Conservation (phyloP, 805 yeast species). For the Lachancea kluyveri region DNA sequence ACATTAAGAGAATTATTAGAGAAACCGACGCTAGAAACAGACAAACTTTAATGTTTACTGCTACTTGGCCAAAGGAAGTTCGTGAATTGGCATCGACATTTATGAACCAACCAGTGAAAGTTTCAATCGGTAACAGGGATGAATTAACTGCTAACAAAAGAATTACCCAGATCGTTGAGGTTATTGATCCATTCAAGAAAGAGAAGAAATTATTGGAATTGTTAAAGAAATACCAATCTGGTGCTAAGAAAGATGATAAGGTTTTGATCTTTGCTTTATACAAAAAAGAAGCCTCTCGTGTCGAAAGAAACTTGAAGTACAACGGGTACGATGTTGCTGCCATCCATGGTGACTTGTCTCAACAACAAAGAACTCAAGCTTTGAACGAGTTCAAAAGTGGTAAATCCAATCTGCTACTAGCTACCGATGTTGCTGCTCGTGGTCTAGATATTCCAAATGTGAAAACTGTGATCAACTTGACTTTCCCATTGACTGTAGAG, state of each 20-base stretch:
- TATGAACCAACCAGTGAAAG: constrained; percentile 81
- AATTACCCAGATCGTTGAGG: constrained; percentile 90
- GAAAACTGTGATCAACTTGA: constrained; percentile 87
- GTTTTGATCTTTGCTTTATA: constrained; percentile 88
- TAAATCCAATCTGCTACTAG: constrained; percentile 66
- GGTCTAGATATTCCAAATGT: constrained; percentile 98
- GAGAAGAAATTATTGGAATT: constrained; percentile 70
- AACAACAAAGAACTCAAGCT: constrained; percentile 86
- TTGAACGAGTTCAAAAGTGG: constrained; percentile 82
- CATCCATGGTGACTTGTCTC: constrained; percentile 92
- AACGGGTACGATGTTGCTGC: constrained; percentile 84
- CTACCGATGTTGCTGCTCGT: constrained; percentile 98
- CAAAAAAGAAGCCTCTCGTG: constrained; percentile 92
- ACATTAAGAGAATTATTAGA: constrained; percentile 77
- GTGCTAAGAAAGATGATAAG: constrained; percentile 64
- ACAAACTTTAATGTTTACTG: constrained; percentile 97
- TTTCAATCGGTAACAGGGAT: constrained; percentile 90
- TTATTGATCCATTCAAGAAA: constrained; percentile 73
- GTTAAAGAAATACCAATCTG: constrained; percentile 67
- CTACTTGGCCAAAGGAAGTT: constrained; percentile 99
- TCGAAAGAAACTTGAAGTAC: constrained; percentile 66
- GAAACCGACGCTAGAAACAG: constrained; percentile 46
- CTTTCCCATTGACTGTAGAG: constrained; percentile 94
- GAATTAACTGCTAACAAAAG: constrained; percentile 92
- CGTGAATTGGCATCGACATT: constrained; percentile 83